Base-by-base conservation (phyloP, 768 basidiomycete genomes). In the Boletus huronensis region DNA sequence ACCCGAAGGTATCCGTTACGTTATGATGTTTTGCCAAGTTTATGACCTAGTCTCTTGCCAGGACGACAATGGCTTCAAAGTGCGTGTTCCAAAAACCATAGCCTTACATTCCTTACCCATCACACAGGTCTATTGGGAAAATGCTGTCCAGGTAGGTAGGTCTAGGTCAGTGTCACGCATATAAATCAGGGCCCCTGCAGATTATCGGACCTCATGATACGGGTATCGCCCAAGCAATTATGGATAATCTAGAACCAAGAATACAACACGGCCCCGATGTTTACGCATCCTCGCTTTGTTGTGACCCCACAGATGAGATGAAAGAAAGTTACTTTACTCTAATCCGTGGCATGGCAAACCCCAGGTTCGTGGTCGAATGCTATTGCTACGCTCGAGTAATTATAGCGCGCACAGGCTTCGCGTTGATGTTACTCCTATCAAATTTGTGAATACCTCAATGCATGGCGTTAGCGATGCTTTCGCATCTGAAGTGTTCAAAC, bases 21-120 rank as follows among this genome's bases (percentile, higher is more conserved):
- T 47, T 19, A 14, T 29, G 13, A 16, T 61, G 28, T 31, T 35
- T n/a, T 45, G 35, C 31, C 19, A 26, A 39, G 5, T 26, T 48
- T 16, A 47, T 55, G 23, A 59, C 50, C 29, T 35, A 35, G 34
- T 38, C 36, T 57, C 6, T 39, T 48, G 35, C 23, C 46, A 91
- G 88, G 71, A 88, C 65, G 92, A 94, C 64, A 95, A 95, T 66
- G 92, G 92, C 3, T 93, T 88, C 73, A 95, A 94, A 73, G 90
- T 84, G 44, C 54, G 63, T 49, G 19, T 23, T 38, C 28, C 26
- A 13, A 38, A 17, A 29, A 28, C 9, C 13, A 29, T 51, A 0
- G 16, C 40, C n/a, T 11, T 38, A 26, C 14, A 29, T 49, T 17
- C 1, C n/a, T 48, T 52, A 45, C 26, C 36, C 49, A 43, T 46